phyloP scores from a whole-genome alignment of 148 eudicot genomes.

The Silene conica region DNA sequence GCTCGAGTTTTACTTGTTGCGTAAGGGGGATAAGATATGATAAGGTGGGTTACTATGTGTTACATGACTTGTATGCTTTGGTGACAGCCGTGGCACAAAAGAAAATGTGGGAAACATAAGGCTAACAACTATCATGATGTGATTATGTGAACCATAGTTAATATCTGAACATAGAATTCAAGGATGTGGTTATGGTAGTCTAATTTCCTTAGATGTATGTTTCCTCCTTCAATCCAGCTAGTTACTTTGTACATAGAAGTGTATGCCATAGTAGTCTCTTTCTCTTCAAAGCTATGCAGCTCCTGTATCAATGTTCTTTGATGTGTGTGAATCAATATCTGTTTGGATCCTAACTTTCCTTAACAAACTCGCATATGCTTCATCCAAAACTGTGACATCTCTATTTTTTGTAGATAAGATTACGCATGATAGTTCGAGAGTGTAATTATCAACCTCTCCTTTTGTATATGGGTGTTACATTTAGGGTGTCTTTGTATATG shows the following conservation, averaged over 20 bases:
- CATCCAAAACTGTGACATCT: too few species aligned
- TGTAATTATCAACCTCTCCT: too few species aligned
- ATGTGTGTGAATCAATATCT: background rate
- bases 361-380: background rate
- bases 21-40: background rate
- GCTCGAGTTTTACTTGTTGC: background rate
- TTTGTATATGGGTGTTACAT: too few species aligned
- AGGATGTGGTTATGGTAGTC: slow-evolving; percentile 7
- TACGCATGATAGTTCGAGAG: too few species aligned
- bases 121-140: background rate
- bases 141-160: background rate
- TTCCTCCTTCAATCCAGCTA: background rate
- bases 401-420: too few species aligned
- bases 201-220: background rate
- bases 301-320: background rate
- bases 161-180: background rate
- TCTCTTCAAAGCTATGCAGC: background rate
- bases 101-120: background rate
- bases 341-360: background rate
- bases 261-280: background rate
- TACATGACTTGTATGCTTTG: background rate
- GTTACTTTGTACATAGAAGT: background rate
- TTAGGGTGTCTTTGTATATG: too few species aligned
- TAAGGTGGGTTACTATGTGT: background rate
- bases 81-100: slow-evolving; percentile 1